These are phyloP conservation scores for Parachaetomium inaequale DNA, from an alignment of 495 filamentous ascomycete genomes.

Conservation along the genomic window DNA sequence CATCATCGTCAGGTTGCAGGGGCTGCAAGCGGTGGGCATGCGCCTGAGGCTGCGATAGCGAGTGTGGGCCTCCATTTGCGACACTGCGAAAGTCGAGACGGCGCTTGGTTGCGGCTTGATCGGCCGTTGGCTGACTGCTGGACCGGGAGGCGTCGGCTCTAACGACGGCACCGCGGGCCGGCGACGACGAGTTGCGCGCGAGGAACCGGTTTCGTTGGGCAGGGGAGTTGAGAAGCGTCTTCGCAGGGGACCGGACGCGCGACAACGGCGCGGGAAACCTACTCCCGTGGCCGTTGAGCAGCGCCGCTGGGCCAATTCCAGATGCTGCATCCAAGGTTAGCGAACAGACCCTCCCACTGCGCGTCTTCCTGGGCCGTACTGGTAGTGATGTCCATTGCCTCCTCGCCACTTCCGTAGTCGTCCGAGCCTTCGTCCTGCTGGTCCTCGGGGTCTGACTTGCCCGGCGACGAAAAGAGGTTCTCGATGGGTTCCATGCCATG, in stretches of 20 bases:
- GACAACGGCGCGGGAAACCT: constrained; percentile 48
- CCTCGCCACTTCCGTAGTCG: constrained; percentile 31
- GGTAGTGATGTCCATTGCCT: constrained; percentile 43
- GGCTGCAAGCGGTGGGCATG: constrained; percentile 19
- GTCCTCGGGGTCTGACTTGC: constrained; percentile 21
- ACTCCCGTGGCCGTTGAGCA: constrained; percentile 33
- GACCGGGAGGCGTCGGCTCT: constrained; percentile 15
- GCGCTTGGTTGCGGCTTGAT: constrained; percentile 25
- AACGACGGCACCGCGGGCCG: constrained; percentile 11
- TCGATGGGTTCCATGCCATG: constrained; percentile 86
- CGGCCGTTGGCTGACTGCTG: constrained; percentile 22
- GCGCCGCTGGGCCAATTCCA: constrained; percentile 30
- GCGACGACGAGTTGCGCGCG: constrained; percentile 45
- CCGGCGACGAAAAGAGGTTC: constrained; percentile 84
- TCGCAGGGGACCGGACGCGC: constrained; percentile 51
- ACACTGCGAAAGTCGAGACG: constrained; percentile 41
- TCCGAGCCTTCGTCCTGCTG: constrained; percentile 20
- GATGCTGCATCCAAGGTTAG: constrained; percentile 19
- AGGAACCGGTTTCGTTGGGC: constrained; percentile 47
- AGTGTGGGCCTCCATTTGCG: constrained; percentile 19
- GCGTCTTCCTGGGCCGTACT: constrained; percentile 26
- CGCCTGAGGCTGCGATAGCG: constrained; percentile 25
- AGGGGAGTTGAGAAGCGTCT: constrained; percentile 54
- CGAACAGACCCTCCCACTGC: too few species aligned
- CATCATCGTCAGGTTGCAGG: constrained; percentile 23